These are phyloP conservation scores for Asterophora lycoperdoides DNA, from an alignment of 768 basidiomycete genomes.

Conservation along the genomic window DNA sequence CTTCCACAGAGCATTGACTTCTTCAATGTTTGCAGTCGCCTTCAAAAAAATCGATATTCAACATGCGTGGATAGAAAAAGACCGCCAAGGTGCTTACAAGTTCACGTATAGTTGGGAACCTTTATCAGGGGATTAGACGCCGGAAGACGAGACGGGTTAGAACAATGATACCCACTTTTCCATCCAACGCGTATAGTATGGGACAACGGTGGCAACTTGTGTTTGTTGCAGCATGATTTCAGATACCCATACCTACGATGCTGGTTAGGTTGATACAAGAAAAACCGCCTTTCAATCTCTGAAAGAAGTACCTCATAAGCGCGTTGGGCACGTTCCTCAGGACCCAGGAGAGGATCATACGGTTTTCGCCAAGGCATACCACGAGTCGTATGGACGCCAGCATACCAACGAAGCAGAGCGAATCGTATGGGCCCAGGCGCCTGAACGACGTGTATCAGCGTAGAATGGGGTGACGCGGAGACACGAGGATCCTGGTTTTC, in stretches of 20 bases:
- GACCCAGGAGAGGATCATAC: constrained; percentile 48
- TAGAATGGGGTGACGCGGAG: constrained; percentile 31
- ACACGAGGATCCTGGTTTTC: not conserved
- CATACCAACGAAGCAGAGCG: constrained; percentile 69
- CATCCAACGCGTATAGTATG: constrained; percentile 91
- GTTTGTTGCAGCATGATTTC: constrained; percentile 98
- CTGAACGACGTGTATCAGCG: constrained; percentile 45
- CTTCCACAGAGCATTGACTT: constrained; percentile 88
- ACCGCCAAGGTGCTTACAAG: constrained; percentile 44
- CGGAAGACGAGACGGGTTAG: not conserved
- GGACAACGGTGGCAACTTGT: constrained; percentile 89
- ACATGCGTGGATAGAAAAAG: no score
- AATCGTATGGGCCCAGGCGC: constrained; percentile 38
- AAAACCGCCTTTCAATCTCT: not conserved
- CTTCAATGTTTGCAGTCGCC: constrained; percentile 72
- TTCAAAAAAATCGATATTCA: constrained; percentile 20
- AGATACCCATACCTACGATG: constrained; percentile 73
- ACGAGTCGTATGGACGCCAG: constrained; percentile 56
- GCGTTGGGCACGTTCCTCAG: constrained; percentile 68
- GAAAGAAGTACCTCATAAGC: constrained; percentile 74
- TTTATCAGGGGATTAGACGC: constrained; percentile 24
- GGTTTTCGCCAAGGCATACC: constrained; percentile 93
- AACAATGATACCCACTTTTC: constrained; percentile 46
- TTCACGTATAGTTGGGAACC: constrained; percentile 78
- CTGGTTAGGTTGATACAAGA: not conserved